Base-by-base conservation (phyloP, 345 rosid species). In the Laguncularia racemosa region DNA sequence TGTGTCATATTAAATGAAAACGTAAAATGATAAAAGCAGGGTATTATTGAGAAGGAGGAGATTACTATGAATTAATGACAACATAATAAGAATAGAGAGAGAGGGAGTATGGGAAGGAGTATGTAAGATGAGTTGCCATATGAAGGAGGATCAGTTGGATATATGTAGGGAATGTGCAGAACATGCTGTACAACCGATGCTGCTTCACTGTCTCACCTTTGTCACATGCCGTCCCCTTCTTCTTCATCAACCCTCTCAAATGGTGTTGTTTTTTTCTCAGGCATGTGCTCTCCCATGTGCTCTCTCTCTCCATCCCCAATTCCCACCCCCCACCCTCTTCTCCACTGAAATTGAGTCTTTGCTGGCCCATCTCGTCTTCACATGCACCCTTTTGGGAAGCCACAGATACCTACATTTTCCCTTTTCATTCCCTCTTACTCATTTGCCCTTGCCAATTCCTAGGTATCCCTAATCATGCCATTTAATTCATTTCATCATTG, bases 81-180 rank as follows among this genome's bases (percentile, higher is more conserved):
- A 23, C 28, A 23, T 23, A 23, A 1, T 23, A 23, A 23, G 5
- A 23, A 6, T 23, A 23, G 28, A 23, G 28, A 23, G n/a, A n/a
- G n/a, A n/a, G n/a, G n/a, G n/a, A 23, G 28, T 23, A 6, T 23
- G 28, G 5, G 28, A 23, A 23, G 3, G 5, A 23, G 1, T 2
- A 6, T 23, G 28, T 4, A 33, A 33, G 40, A 33, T 7, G 6
- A 26, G 6, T 26, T 33, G 40, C 40, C 40, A 46, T 19, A n/a
- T n/a, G n/a, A n/a, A n/a, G n/a, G 15, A n/a, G 14, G 23, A 13
- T 15, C 26, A 26, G 19, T 15, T 20, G 47, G 72, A 15, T 38
- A 20, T 43, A 67, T 71, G 85, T 77, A 70, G 80, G 83, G 85
- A 84, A 81, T 84, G 82, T 79, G 87, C 67, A 67, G 82, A 72